These are phyloP conservation scores for Plenodomus biglobosus DNA, from an alignment of 2,329 filamentous ascomycete genomes.

Conservation along the genomic window DNA sequence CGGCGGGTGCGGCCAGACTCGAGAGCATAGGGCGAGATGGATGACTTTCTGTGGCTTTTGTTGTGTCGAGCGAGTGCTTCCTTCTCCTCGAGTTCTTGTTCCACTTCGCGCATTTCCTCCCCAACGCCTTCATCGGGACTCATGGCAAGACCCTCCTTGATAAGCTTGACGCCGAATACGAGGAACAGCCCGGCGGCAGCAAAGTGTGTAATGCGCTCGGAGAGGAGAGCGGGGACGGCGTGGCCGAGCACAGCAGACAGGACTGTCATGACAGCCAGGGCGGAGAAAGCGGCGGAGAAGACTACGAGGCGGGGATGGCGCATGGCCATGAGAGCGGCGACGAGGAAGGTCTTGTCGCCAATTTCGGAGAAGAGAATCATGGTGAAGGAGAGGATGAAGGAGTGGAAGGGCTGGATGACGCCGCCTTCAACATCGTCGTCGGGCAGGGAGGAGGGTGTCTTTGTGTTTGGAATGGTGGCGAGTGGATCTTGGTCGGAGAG, in stretches of 20 bases:
- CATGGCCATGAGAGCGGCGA: constrained; percentile 98
- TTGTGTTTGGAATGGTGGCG: constrained; percentile 33
- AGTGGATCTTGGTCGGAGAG: constrained; percentile 65
- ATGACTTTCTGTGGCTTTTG: constrained; percentile 62
- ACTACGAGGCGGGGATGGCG: constrained; percentile 91
- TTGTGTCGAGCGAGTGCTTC: constrained; percentile 70
- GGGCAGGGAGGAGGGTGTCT: constrained; percentile 26
- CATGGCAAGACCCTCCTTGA: constrained; percentile 88
- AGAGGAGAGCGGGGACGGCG: constrained; percentile 84
- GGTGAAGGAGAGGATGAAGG: constrained; percentile 85
- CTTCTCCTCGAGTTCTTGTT: constrained; percentile 90
- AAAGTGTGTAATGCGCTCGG: constrained; percentile 87
- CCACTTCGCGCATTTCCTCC: constrained; percentile 98
- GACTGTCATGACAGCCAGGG: constrained; percentile 90
- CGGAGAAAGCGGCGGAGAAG: constrained; percentile 91
- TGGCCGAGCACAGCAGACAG: constrained; percentile 91
- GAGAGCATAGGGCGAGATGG: constrained; percentile 72
- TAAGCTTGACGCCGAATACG: constrained; percentile 80
- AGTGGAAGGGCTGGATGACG: constrained; percentile 79
- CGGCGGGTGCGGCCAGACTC: constrained; percentile 79
- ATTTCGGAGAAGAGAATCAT: constrained; percentile 98
- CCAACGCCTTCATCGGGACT: constrained; percentile 83
- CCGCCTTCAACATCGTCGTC: constrained; percentile 55
- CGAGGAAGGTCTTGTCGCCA: constrained; percentile 97
- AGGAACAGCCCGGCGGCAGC: constrained; percentile 84